Percentiles rank a stretch among this genome's conserved stretches.
Evolutionary conservation across 495 filamentous ascomycete genomes (phyloP).

Genomic region (Penicillium fimorum): DNA sequence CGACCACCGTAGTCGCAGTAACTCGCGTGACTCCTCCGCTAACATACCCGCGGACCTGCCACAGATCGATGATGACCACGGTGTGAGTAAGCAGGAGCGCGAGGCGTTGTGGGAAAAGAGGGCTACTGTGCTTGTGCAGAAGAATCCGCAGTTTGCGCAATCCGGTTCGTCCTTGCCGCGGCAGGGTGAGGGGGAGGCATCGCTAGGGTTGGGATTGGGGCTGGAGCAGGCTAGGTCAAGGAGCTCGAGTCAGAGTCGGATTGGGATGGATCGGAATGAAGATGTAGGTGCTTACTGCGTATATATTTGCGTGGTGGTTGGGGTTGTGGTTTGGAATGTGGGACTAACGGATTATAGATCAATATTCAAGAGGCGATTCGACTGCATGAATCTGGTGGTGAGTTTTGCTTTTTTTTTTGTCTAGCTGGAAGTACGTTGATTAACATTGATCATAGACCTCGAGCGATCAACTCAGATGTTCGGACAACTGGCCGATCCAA

Average conservation of each 20-base stretch:
- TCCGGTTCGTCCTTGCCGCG: conserved; percentile 24
- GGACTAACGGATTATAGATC: conserved; percentile 45
- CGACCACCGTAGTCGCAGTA: conserved; percentile 52
- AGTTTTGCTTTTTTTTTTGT: conserved; percentile 18
- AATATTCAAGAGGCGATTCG: conserved; percentile 95
- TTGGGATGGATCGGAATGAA: conserved; percentile 37
- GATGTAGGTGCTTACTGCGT: conserved; percentile 37
- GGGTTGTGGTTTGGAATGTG: neutral
- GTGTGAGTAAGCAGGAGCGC: conserved; percentile 47
- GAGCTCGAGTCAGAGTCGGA: conserved; percentile 32
- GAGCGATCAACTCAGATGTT: conserved; percentile 82
- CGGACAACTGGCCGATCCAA: conserved; percentile 78
- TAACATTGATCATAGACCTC: conserved; percentile 42
- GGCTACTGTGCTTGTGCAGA: conserved; percentile 77
- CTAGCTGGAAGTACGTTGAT: neutral
- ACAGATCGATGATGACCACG: conserved; percentile 55
- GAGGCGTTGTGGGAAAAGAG: conserved; percentile 79
- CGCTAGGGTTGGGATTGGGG: conserved; percentile 14
- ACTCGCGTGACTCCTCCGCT: conserved; percentile 55
- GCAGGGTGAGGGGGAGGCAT: conserved; percentile 13
- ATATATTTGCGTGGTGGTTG: neutral
- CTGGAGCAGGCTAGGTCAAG: conserved; percentile 23
- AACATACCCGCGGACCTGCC: conserved; percentile 80
- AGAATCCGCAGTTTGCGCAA: conserved; percentile 49
- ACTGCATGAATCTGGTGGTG: conserved; percentile 81